Evolutionary conservation across 352 stramenopile species (phyloP).

Genomic region (Phytophthora pinifolia): DNA sequence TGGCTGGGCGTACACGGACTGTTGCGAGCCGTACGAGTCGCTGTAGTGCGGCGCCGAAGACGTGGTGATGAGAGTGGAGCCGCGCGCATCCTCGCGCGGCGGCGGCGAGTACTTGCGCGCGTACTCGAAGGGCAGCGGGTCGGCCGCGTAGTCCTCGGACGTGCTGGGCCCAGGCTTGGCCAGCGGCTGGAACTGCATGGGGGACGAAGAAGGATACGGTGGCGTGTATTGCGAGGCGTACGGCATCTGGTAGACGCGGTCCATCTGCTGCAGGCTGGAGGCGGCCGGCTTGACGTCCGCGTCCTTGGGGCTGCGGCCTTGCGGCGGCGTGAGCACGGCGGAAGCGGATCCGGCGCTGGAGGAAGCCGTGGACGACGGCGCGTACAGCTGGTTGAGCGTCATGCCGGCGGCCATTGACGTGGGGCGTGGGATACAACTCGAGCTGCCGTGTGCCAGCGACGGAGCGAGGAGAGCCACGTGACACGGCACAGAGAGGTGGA

Average conservation of each 20-base stretch:
- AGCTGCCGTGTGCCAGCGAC: constrained; percentile 8
- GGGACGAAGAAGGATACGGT: constrained; percentile 18
- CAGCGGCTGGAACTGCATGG: constrained; percentile 28
- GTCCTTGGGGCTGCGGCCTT: constrained; percentile 35
- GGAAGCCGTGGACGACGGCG: constrained; percentile 36
- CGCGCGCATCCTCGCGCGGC: constrained; percentile 17
- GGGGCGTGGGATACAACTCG: constrained; percentile 18
- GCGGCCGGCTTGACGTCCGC: constrained; percentile 12
- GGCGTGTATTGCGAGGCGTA: constrained; percentile 24
- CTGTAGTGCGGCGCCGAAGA: constrained; percentile 28
- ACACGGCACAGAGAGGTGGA: constrained; percentile 18
- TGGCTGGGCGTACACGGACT: constrained; percentile 26
- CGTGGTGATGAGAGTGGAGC: background rate
- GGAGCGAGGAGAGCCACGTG: constrained; percentile 19
- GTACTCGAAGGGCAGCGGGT: constrained; percentile 83
- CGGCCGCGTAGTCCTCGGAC: constrained; percentile 69
- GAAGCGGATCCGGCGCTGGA: constrained; percentile 10
- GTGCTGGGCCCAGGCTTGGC: constrained; percentile 26
- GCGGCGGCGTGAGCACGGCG: constrained; percentile 20
- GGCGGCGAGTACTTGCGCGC: constrained; percentile 45
- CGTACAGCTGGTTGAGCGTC: constrained; percentile 77
- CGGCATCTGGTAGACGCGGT: constrained; percentile 36
- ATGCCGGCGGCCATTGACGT: constrained; percentile 56
- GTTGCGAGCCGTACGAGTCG: constrained; percentile 39
- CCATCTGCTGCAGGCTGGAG: constrained; percentile 17